Percentiles rank a stretch among this genome's conserved stretches.
These are phyloP conservation scores for Noccaea bulbosa DNA, from an alignment of 345 rosid species.

Conservation along the genomic window DNA sequence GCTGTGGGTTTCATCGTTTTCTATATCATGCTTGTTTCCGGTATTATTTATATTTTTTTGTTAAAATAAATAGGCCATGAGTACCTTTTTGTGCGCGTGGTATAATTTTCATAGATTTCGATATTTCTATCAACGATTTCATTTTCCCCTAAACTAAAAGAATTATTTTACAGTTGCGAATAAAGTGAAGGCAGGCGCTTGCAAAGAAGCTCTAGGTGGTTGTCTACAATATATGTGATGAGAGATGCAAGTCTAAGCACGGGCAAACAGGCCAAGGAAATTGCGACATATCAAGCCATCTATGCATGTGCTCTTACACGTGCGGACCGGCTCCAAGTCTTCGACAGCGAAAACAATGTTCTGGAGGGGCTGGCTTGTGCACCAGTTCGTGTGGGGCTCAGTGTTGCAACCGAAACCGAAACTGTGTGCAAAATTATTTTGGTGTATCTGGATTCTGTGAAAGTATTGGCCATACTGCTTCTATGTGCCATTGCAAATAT, in stretches of 20 bases:
- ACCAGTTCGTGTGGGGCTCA: not conserved
- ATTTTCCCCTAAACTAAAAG: not conserved
- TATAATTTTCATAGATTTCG: not conserved
- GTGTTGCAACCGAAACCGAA: constrained; percentile 6
- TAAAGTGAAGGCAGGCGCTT: constrained; percentile 7
- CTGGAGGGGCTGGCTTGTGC: constrained; percentile 25
- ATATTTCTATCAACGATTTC: not conserved
- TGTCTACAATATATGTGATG: constrained; percentile 28
- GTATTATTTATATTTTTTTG: not conserved
- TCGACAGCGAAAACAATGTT: constrained; percentile 1
- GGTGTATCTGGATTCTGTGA: constrained; percentile 25
- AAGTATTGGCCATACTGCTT: not conserved
- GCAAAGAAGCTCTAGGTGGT: not conserved
- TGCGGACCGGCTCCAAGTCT: not conserved
- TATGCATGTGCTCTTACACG: constrained; percentile 2
- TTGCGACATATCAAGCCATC: not conserved
- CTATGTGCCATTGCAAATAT: constrained; percentile 27
- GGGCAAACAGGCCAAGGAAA: not conserved
- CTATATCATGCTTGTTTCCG: constrained; percentile 24
- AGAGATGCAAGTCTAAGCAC: constrained; percentile 21
- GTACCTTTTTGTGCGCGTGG: not conserved
- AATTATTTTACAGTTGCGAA: not conserved
- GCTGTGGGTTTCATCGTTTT: constrained; percentile 21
- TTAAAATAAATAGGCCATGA: not conserved
- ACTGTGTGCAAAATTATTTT: constrained; percentile 22